Base-by-base conservation (phyloP, 169 alveolate species). In the Babesia ovis region DNA sequence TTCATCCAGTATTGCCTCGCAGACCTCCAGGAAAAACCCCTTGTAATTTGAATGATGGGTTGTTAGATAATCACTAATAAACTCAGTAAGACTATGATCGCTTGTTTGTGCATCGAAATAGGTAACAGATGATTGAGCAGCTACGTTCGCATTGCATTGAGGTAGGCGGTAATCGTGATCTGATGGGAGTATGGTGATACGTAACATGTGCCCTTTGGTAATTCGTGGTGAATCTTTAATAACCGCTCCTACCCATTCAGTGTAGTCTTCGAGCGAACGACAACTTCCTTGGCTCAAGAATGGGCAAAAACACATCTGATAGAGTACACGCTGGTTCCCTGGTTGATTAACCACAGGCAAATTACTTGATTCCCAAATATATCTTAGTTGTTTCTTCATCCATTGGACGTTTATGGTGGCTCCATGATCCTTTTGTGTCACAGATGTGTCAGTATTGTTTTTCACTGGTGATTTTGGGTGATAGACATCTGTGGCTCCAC, bases 11-110 rank as follows among this genome's bases (percentile, higher is more conserved):
- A 14, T 46, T n/a, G 22, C 51, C 37, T 37, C 41, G 62, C 83
- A 69, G 12, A 68, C 46, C 70, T 79, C 87, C 1, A 68, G 9
- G 0, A 58, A 45, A 45, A 69, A 79, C 3, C 83, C 87, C 35
- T 79, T 60, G 27, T 2, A 0, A 20, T 8, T 32, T 16, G 31
- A n/a, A 16, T 66, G 69, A 56, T 68, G 39, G 12, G 53, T 22
- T n/a, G 34, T 4, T 22, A 69, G 23, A 43, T 35, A 64, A 5
- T 23, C 55, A 20, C 1, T 12, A 12, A 57, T 20, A n/a, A 79
- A 6, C 0, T 9, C 39, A 18, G 22, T 23, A 12, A 46, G 5
- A 5, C 1, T 22, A 31, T 18, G 0, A 9, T 16, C 6, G 11
- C 4, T 3, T 0, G 29, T 23, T 5, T 1, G 29, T 6, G 45